These are phyloP conservation scores for Saccharum officinarum DNA, from an alignment of 176 grass and related monocot genomes.

Conservation along the genomic window DNA sequence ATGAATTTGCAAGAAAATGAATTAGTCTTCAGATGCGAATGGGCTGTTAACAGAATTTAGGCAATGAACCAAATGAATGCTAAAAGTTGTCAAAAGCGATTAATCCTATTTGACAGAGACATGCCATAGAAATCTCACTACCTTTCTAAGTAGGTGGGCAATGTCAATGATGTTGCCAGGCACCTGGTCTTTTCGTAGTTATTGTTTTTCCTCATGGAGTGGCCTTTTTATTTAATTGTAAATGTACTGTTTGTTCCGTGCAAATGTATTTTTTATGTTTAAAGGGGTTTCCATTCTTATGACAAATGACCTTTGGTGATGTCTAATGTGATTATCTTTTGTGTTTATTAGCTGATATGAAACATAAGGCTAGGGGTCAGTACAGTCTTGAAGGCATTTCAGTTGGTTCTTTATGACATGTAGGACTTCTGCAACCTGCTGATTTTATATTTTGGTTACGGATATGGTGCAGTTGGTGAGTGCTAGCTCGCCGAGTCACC, in stretches of 20 bases:
- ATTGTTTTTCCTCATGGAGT: background rate
- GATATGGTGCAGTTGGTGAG: too few relatives aligned
- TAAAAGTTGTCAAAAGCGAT: background rate
- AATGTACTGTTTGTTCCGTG: background rate
- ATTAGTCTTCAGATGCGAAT: background rate
- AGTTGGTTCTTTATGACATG: background rate
- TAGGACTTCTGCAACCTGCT: background rate
- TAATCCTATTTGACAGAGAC: background rate
- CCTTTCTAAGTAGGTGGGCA: background rate
- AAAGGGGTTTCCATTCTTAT: background rate
- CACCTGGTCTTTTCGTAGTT: background rate
- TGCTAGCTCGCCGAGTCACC: too few relatives aligned
- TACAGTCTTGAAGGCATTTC: background rate
- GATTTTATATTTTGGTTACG: constrained; percentile 1
- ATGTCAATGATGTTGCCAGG: background rate
- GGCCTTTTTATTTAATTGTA: background rate
- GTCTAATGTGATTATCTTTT: background rate
- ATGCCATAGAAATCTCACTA: background rate
- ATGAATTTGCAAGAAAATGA: background rate
- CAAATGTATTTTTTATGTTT: background rate
- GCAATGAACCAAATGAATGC: background rate
- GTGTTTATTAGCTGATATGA: constrained; percentile 12
- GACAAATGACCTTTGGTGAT: background rate
- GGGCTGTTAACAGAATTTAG: background rate
- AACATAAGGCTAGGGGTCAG: background rate